These are phyloP conservation scores for Cutaneotrichosporon mucoides DNA, from an alignment of 1,284 basidiomycete genomes.

Conservation along the genomic window DNA sequence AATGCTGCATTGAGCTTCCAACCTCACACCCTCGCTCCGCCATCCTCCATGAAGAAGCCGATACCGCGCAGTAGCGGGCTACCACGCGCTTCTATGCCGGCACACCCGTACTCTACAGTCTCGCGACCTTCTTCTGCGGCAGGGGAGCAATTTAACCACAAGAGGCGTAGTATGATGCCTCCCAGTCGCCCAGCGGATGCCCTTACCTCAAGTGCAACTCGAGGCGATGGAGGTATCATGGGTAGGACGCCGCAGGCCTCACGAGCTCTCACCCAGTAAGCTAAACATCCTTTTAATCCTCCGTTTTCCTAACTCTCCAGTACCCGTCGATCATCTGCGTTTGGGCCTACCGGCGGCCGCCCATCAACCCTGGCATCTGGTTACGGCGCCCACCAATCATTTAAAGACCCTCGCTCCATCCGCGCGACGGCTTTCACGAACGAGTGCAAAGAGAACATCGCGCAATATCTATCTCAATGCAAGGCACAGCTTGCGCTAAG, in stretches of 20 bases:
- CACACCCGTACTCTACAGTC: not conserved
- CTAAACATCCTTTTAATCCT: too few relatives aligned
- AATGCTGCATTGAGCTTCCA: constrained; percentile 43
- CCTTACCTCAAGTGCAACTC: constrained; percentile 43
- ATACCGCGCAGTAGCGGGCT: not conserved
- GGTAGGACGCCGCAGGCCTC: constrained; percentile 68
- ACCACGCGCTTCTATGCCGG: constrained; percentile 2
- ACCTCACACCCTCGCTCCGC: constrained; percentile 31
- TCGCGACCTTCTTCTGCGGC: not conserved
- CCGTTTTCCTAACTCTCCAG: constrained; percentile 39
- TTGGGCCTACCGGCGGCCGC: constrained; percentile 54
- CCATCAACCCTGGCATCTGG: constrained; percentile 45
- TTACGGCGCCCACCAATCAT: constrained; percentile 43
- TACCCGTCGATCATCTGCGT: constrained; percentile 60
- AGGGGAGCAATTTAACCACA: not conserved
- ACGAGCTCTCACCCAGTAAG: constrained; percentile 24
- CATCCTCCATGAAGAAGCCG: not conserved
- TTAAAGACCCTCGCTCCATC: constrained; percentile 68
- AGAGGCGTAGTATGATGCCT: constrained; percentile 8
- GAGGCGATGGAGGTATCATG: constrained; percentile 55
- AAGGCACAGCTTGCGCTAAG: constrained; percentile 60
- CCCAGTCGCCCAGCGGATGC: not conserved
- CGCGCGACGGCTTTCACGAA: constrained; percentile 66
- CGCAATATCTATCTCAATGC: constrained; percentile 60
- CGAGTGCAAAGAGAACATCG: constrained; percentile 69